Evolutionary conservation across 2,329 filamentous ascomycete species (phyloP), one percentile per base, ranked within the genome.

Genomic region (Diaporthe eres): DNA sequence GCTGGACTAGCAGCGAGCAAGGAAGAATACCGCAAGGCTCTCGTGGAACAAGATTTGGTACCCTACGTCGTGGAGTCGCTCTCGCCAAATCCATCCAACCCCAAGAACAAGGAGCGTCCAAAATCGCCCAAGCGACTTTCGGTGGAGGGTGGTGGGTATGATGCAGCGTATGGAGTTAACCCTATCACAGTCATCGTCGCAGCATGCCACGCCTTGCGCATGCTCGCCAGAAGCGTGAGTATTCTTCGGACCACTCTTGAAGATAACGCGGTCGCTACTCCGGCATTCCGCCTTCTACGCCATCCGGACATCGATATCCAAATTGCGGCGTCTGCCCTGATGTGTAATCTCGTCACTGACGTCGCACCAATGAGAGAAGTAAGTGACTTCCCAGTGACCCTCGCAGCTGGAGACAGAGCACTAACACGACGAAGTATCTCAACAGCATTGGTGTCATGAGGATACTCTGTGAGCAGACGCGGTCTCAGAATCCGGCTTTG

Each of bases 291-390:
- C 42, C 91, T 98, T 61, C 88, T 98, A 78, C 91, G 89, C 75
- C 94, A 97, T 83, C 88, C 89, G 9, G 91, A 97, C 79, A 85
- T 95, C 44, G 92, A 96, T 71, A 92, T 98, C 6, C 94, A 96
- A 81, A 93, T 97, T 81, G 95, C 95, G 67, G 95, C 96, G 8
- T 97, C 95, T 0, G 93, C 94, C 49, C 93, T 94, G 9, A 90
- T 97, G 53, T 95, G 93, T 80, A 99, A 99, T 82, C 85, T 99
- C 67, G 90, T 98, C 8, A 88, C 95, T 63, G 95, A 98, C 77
- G 94, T 97, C 80, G 98, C 96, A 81, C 96, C 97, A 0, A 95
- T 98, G 91, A 93, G 95, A 83, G 92, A 95, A 82, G 95, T 96
- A 83, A 87, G 92, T 87, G 37, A 31, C 34, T 53, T 12, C 37